These are phyloP conservation scores for Leucoagaricus sp. DNA, from an alignment of 1,284 basidiomycete species.

Conservation along the genomic window DNA sequence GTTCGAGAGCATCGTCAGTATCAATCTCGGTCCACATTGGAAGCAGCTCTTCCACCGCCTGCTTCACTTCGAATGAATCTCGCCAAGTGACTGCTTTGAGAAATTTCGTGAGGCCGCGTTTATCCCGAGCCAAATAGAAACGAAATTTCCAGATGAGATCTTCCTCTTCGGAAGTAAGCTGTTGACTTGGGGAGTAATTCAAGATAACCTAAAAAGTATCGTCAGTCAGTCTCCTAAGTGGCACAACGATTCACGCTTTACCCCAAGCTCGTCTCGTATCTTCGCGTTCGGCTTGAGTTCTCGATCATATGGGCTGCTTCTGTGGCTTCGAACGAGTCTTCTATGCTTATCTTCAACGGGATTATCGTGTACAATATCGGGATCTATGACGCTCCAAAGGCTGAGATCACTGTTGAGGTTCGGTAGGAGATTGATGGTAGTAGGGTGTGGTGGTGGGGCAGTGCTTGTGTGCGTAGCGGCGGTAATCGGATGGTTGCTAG, in stretches of 20 bases:
- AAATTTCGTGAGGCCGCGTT: conserved; percentile 94
- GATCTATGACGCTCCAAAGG: conserved; percentile 91
- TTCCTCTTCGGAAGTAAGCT: conserved; percentile 89
- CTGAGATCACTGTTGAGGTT: conserved; percentile 62
- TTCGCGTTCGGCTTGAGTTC: conserved; percentile 97
- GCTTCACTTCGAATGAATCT: conserved; percentile 94
- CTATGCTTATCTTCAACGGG: conserved; percentile 98
- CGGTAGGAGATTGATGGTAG: conserved; percentile 46
- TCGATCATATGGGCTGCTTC: conserved; percentile 92
- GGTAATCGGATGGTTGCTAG: conserved; percentile 30
- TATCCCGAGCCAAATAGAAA: conserved; percentile 92
- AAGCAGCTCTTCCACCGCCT: conserved; percentile 94
- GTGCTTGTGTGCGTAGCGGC: conserved; percentile 2
- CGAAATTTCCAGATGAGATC: conserved; percentile 99
- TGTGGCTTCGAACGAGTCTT: conserved; percentile 90
- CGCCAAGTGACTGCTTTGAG: conserved; percentile 98
- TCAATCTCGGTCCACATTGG: conserved; percentile 98
- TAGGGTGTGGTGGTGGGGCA: conserved; percentile 8
- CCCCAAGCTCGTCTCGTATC: conserved; percentile 91
- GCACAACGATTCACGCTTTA: conserved; percentile 38
- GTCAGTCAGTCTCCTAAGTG: not conserved
- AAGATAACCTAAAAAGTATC: conserved; percentile 79
- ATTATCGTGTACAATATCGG: conserved; percentile 89
- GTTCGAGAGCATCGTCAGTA: conserved; percentile 93
- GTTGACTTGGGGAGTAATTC: conserved; percentile 87